Base-by-base conservation (phyloP, 768 basidiomycete species). In the Termitomyces eurrhizus region DNA sequence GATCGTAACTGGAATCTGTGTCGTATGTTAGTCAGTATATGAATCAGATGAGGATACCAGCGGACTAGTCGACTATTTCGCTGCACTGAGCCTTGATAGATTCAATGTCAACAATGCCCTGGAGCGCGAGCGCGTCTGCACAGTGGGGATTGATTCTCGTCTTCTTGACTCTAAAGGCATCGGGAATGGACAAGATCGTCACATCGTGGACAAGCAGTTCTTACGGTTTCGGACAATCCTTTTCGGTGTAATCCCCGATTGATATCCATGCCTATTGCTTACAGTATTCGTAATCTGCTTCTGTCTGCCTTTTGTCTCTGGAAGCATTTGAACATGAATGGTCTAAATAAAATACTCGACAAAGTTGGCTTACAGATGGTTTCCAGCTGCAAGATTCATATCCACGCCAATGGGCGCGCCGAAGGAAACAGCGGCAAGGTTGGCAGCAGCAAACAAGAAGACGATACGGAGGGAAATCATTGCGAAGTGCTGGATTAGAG, bases 101-200 rank as follows among this genome's bases (percentile, higher is more conserved):
- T 4, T 44, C 8, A 0, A 7, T 1, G 18, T n/a, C n/a, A n/a
- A 1, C 9, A 9, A 21, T 2, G 4, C 9, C n/a, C 18, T 2
- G 7, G 3, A 18, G 0, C 16, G 3, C 7, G 6, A 8, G 7
- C 18, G 18, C 18, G n/a, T 1, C 12, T 7, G 18, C 7, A n/a
- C 42, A 44, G 9, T 8, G n/a, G 7, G 7, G 6, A 42, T 18
- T 4, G n/a, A 44, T 3, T 8, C n/a, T 44, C 42, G 8, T 44
- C 24, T 29, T 26, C 24, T 26, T 48, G 13, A 13, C 14, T 0
- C 24, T 26, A 48, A 26, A 48, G 14, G 24, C 2, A 26, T 48
- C 6, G 46, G 14, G 14, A 13, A 48, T 48, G 24, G 14, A 48
- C 4, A 29, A 48, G 26, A 13, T 48, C 24, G 26, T 29, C 26